A percentile compares a stretch with the other conserved stretches of the same genome.
Evolutionary conservation across 73 alveolate species (phyloP).

Genomic region (Paramecium pentaurelia): DNA sequence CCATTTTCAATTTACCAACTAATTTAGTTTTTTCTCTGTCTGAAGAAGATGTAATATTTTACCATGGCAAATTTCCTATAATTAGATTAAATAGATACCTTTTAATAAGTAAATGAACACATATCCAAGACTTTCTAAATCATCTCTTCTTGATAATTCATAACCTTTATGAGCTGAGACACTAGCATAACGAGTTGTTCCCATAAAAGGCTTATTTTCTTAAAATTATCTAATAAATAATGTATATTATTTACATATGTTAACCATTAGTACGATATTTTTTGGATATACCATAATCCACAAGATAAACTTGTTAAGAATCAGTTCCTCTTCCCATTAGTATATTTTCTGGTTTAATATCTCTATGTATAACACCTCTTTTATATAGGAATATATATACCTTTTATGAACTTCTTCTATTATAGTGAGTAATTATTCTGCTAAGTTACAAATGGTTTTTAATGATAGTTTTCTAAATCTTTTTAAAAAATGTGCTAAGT

Average conservation of each 20-base stretch:
- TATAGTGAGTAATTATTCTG: background rate
- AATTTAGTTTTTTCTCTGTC: constrained; percentile 88
- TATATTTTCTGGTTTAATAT: constrained; percentile 81
- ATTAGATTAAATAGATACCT: constrained; percentile 68
- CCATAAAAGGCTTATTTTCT: constrained; percentile 61
- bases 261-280: constrained; percentile 41
- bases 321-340: constrained; percentile 71
- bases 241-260: background rate
- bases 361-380: constrained; percentile 73
- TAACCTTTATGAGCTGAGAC: constrained; percentile 80
- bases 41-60: constrained; percentile 84
- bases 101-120: constrained; percentile 72
- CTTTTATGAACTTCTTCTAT: constrained; percentile 57
- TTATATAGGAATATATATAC: background rate
- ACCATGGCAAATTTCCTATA: constrained; percentile 90
- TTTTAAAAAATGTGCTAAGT: constrained; percentile 29
- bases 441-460: constrained; percentile 30
- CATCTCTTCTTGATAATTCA: constrained; percentile 87
- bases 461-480: background rate
- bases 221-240: constrained; percentile 18
- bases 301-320: constrained; percentile 54
- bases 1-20: constrained; percentile 80
- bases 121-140: constrained; percentile 78
- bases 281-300: constrained; percentile 89
- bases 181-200: constrained; percentile 84